These are phyloP conservation scores for Penicillium diatomitis DNA, from an alignment of 495 filamentous ascomycete species.

Conservation along the genomic window DNA sequence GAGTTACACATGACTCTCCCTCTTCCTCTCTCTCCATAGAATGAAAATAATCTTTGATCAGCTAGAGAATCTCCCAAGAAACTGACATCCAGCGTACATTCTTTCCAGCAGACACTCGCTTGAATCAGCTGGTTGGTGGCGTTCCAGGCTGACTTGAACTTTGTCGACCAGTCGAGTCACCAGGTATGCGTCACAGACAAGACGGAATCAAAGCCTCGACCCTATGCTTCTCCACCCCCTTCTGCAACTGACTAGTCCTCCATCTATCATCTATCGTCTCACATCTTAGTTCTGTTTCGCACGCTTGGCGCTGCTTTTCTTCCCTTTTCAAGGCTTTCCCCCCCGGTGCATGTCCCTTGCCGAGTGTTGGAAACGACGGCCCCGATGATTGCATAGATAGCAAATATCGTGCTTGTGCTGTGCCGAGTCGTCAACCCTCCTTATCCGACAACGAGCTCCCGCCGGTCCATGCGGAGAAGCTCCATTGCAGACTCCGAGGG, in stretches of 20 bases:
- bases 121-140: slow-evolving; percentile 12
- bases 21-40: not conserved
- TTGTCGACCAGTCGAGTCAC: slow-evolving; percentile 20
- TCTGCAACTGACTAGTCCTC: slow-evolving; percentile 1
- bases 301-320: too few species aligned
- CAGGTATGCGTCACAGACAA: slow-evolving; percentile 23
- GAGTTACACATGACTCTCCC: not conserved
- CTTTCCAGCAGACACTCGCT: not conserved
- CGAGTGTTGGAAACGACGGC: not conserved
- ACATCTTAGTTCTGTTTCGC: not conserved
- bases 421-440: slow-evolving; percentile 7
- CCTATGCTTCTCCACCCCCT: slow-evolving; percentile 2
- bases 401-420: slow-evolving; percentile 21
- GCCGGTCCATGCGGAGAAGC: slow-evolving; percentile 39
- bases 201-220: not conserved
- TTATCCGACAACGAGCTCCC: slow-evolving; percentile 3
- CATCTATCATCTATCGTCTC: slow-evolving; percentile 7
- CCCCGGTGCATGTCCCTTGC: slow-evolving; percentile 10
- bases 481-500: slow-evolving; percentile 22
- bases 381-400: slow-evolving; percentile 9
- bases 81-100: not conserved
- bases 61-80: not conserved
- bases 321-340: too few species aligned
- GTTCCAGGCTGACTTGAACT: slow-evolving; percentile 15
- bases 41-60: too few species aligned